These are phyloP conservation scores for Farysia itapuensis DNA, from an alignment of 1,284 basidiomycete species.

Conservation along the genomic window DNA sequence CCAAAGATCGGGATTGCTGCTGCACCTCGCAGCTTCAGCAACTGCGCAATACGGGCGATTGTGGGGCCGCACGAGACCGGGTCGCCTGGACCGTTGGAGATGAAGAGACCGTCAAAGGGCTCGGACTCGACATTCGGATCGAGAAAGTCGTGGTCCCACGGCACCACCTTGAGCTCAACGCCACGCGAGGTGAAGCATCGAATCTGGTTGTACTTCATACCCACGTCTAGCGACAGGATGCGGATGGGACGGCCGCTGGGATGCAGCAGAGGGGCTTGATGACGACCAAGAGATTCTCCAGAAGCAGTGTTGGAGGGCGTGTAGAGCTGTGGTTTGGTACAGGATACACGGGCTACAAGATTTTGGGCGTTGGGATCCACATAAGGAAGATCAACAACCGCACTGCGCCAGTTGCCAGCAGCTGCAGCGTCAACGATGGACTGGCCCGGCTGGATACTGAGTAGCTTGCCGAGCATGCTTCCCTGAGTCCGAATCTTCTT, in stretches of 20 bases:
- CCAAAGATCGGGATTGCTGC: slow-evolving; percentile 87
- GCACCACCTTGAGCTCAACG: slow-evolving; percentile 93
- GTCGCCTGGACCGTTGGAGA: slow-evolving; percentile 98
- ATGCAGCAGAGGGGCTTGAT: slow-evolving; percentile 66
- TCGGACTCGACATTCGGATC: slow-evolving; percentile 66
- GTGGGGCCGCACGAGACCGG: slow-evolving; percentile 74
- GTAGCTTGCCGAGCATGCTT: slow-evolving; percentile 70
- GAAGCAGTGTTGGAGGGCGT: slow-evolving; percentile 54
- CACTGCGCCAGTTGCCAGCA: slow-evolving; percentile 72
- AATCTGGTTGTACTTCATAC: slow-evolving; percentile 99
- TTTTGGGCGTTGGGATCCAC: slow-evolving; percentile 86
- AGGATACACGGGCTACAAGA: slow-evolving; percentile 87
- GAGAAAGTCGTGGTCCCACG: slow-evolving; percentile 93
- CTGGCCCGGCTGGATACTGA: slow-evolving; percentile 50
- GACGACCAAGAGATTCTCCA: slow-evolving; percentile 61
- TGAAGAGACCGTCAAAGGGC: slow-evolving; percentile 89
- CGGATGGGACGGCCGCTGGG: slow-evolving; percentile 77
- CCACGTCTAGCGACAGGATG: slow-evolving; percentile 89
- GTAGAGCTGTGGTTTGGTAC: slow-evolving; percentile 71
- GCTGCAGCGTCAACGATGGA: slow-evolving; percentile 38
- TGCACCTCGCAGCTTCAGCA: slow-evolving; percentile 66
- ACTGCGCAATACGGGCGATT: slow-evolving; percentile 71
- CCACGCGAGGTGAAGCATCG: slow-evolving; percentile 92
- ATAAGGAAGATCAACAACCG: slow-evolving; percentile 80
- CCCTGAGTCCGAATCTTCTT: slow-evolving; percentile 95